phyloP scores from a whole-genome alignment of 2,329 filamentous ascomycete genomes.

The Bisporella sp. region DNA sequence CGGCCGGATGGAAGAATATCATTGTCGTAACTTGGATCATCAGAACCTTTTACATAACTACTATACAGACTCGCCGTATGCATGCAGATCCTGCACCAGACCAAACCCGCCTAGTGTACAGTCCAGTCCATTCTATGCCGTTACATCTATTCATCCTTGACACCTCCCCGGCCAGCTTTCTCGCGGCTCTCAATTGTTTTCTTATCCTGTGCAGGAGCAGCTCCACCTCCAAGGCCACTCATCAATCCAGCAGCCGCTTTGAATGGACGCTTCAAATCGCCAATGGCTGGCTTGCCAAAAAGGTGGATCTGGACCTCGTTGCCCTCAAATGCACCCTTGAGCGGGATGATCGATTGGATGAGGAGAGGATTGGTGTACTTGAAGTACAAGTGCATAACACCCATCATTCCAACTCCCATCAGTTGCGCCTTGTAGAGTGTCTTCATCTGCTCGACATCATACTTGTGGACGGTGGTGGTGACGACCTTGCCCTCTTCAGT shows the following conservation, averaged over 20 bases:
- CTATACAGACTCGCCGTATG: no score
- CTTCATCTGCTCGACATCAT: constrained; percentile 83
- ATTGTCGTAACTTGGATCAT: no score
- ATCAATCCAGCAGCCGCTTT: constrained; percentile 81
- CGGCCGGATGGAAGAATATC: no score
- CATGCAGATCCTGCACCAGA: no score
- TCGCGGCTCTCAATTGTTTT: constrained; percentile 77
- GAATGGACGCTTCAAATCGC: constrained; percentile 93
- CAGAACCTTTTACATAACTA: no score
- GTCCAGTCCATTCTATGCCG: no score
- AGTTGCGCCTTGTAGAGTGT: constrained; percentile 81
- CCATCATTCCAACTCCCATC: constrained; percentile 98
- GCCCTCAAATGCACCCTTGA: constrained; percentile 92
- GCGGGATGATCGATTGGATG: constrained; percentile 96
- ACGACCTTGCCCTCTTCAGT: constrained; percentile 91
- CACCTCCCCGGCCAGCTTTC: constrained; percentile 64
- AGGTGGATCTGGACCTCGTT: constrained; percentile 96
- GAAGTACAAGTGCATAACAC: constrained; percentile 97
- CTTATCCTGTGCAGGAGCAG: constrained; percentile 79
- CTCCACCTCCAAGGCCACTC: constrained; percentile 63
- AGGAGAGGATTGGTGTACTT: constrained; percentile 99
- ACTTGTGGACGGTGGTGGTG: constrained; percentile 92
- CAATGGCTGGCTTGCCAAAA: constrained; percentile 76
- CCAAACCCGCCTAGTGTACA: no score
- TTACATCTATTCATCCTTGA: constrained; percentile 56